Base-by-base conservation (phyloP, 495 filamentous ascomycete genomes). In the Evernia prunastri region DNA sequence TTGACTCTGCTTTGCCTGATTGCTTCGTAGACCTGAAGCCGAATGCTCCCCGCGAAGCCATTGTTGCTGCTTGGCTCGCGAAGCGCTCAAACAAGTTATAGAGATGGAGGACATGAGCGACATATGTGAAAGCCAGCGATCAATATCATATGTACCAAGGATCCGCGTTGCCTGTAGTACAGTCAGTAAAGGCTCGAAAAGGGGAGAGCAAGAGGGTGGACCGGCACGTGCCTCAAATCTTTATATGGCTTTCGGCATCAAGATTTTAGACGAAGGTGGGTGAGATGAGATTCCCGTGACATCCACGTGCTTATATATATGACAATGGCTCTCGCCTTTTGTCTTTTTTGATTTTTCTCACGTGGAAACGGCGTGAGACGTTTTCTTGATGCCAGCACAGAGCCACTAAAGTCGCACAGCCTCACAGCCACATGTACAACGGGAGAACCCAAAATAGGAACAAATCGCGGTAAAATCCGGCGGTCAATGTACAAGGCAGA, bases 21-120 rank as follows among this genome's bases (percentile, higher is more conserved):
- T 59, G 60, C 63, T 66, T 66, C 15, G 60, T 54, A 66, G 66
- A 66, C 43, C 61, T 63, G 63, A 67, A 66, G 66, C 68, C 68
- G 63, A 68, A 66, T 60, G 66, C 60, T 56, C 63, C 68, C 45
- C 68, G 59, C 57, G 63, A 68, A 68, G 68, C 66, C 68, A 70
- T 70, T 37, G 42, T 62, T 62, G 61, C 66, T 60, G 61, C 35
- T 31, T 58, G 63, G 63, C 63, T 61, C 60, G 58, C 63, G 64
- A 64, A 56, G 59, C 59, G 54, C 59, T 59, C 35, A 56, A 47
- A 59, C 37, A 29, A 51, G 20, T 23, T 36, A 49, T 40, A 54
- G 36, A 49, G 60, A 61, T 61, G 20, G 60, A 66, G 45, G 60
- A 68, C 68, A 70, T 70, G 66, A 47, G 63, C 47, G 39, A 51